phyloP scores from a whole-genome alignment of 1,284 basidiomycete species.

The Rhodotorula glutinis region DNA sequence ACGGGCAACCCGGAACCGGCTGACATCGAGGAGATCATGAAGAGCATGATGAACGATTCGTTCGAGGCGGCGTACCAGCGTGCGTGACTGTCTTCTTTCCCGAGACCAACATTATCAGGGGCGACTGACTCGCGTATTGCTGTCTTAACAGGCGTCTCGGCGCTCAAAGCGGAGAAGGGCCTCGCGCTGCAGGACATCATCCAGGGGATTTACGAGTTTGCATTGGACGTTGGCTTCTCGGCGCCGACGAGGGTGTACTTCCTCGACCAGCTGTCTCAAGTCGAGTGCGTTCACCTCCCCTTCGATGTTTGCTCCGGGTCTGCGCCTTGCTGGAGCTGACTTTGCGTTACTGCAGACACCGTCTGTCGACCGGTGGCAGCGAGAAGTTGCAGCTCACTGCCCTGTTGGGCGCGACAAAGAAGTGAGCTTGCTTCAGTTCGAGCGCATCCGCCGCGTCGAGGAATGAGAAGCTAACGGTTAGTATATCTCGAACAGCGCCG shows the following conservation, averaged over 20 bases:
- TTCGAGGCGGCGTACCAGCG: conserved; percentile 89
- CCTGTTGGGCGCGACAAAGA: conserved; percentile 84
- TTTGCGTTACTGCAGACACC: conserved; percentile 59
- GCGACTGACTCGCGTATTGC: too few relatives aligned
- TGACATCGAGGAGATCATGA: conserved; percentile 88
- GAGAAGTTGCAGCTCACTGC: conserved; percentile 95
- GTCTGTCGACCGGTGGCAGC: conserved; percentile 84
- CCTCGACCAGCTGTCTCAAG: conserved; percentile 82
- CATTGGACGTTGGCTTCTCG: conserved; percentile 81
- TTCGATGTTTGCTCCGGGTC: neutral
- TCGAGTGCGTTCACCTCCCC: conserved; percentile 64
- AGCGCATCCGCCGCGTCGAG: too few relatives aligned
- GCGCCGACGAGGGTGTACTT: conserved; percentile 83
- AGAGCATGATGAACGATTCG: conserved; percentile 94
- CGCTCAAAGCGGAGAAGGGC: conserved; percentile 85
- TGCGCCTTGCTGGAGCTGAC: neutral
- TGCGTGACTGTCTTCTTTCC: conserved; percentile 52
- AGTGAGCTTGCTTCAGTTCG: conserved; percentile 6
- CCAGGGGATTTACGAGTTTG: conserved; percentile 86
- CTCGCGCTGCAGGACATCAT: conserved; percentile 93
- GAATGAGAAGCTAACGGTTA: neutral
- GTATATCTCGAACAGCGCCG: conserved; percentile 2
- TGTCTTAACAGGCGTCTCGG: conserved; percentile 65
- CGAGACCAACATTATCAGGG: neutral
- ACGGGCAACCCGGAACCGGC: conserved; percentile 93